phyloP scores from a whole-genome alignment of 2,329 filamentous ascomycete genomes.

The Colletotrichum cuscutae region DNA sequence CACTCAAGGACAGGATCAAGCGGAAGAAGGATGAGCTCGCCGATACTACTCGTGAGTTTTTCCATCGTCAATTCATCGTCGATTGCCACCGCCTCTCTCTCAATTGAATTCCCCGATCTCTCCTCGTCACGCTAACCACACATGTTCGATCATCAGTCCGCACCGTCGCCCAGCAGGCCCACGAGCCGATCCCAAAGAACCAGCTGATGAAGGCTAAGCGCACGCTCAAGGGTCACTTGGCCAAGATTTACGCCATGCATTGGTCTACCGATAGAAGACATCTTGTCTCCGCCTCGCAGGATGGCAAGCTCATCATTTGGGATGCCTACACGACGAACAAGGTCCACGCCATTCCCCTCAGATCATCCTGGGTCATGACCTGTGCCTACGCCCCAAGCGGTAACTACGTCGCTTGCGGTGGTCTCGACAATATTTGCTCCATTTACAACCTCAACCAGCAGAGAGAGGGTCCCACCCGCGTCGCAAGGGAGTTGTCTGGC shows the following conservation, averaged over 20 bases:
- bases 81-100: conserved; percentile 19
- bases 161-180: conserved; percentile 90
- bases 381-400: conserved; percentile 98
- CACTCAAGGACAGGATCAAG: conserved; percentile 98
- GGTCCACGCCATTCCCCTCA: conserved; percentile 95
- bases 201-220: conserved; percentile 96
- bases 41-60: conserved; percentile 90
- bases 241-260: conserved; percentile 99
- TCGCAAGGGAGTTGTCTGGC: conserved; percentile 93
- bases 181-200: conserved; percentile 91
- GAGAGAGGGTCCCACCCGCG: conserved; percentile 95
- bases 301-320: conserved; percentile 99
- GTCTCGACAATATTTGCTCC: conserved; percentile 99
- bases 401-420: conserved; percentile 98
- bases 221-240: conserved; percentile 95
- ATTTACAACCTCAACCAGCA: conserved; percentile 98
- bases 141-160: conserved; percentile 70
- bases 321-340: conserved; percentile 99
- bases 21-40: conserved; percentile 99
- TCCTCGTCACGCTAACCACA: conserved; percentile 37
- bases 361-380: conserved; percentile 99
- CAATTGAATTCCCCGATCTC: conserved; percentile 16
- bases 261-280: conserved; percentile 99
- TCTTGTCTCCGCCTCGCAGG: conserved; percentile 96
- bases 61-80: conserved; percentile 26